Base-by-base conservation (phyloP, 2,329 filamentous ascomycete species). In the Pyrenophora seminiperda region DNA sequence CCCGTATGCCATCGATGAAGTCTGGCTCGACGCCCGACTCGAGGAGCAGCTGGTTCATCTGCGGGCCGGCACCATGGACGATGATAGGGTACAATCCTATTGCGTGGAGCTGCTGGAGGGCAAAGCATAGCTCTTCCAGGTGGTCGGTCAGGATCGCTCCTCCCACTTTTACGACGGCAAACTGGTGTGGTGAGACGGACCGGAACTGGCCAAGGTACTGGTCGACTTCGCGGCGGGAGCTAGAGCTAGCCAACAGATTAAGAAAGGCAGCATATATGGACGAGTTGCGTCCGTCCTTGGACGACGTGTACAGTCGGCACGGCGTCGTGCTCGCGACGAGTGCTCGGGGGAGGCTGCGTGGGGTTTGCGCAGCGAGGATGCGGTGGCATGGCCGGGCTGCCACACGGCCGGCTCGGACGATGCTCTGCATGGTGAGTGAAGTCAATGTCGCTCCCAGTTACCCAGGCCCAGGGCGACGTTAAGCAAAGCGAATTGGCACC, bases 131-230 rank as follows among this genome's bases (percentile, higher is more conserved):
- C 67, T 92, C 91, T 73, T 96, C 89, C 47, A 97, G 82, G 75
- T 97, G 89, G 72, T 97, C 92, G 53, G 91, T 96, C 67, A 99
- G 83, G 67, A 97, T 97, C 57, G 93, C 94, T 56, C 93, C 94
- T 55, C 93, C 94, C 47, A 97, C 93, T 80, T 99, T 99, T 76
- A 99, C 96, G 40, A 99, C 93, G 61, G 92, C 93, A 74, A 97
- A 99, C 71, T 96, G 91, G 78, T 97, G 92, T 29, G 91, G 96
- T 36, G 91, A 94, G 55, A 97, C 92, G 27, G 92, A 96, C 63
- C 89, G 94, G 81, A 99, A 99, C 73, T 97, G 91, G 61, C 92
- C 94, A 52, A 97, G 86, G 76, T 97, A 97, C 76, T 97, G 93
- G 79, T 97, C 90, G 58, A 95, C 91, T 79, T 99, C 93, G 54